These are phyloP conservation scores for Parastagonospora avenae DNA, from an alignment of 2,329 filamentous ascomycete species.

Conservation along the genomic window DNA sequence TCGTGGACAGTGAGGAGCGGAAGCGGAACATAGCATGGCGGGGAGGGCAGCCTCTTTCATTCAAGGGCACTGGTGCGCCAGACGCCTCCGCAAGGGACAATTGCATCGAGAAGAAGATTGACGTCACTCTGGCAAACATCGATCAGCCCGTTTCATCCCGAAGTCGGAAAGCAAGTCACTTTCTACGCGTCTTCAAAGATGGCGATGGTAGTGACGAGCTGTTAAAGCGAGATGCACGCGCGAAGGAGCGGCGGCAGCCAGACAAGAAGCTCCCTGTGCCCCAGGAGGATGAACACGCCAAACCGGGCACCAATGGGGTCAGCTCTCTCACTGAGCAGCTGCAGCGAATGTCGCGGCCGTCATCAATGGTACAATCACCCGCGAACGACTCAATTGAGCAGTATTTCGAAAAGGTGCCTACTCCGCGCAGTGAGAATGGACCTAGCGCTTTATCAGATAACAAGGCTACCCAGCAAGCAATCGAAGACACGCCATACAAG, in stretches of 20 bases:
- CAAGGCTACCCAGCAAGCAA: neutral
- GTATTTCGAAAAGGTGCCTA: constrained; percentile 33
- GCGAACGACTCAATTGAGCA: constrained; percentile 22
- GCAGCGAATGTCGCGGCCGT: constrained; percentile 26
- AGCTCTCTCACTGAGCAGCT: constrained; percentile 23
- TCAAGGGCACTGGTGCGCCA: constrained; percentile 43
- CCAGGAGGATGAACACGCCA: constrained; percentile 31
- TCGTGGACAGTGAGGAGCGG: constrained; percentile 48
- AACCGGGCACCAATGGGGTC: constrained; percentile 9
- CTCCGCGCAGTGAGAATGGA: constrained; percentile 12
- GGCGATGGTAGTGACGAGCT: constrained; percentile 61
- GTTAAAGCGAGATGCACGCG: constrained; percentile 55
- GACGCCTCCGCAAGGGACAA: constrained; percentile 52
- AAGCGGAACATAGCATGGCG: constrained; percentile 56
- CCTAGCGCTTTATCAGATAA: constrained; percentile 3
- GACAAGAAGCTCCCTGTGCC: constrained; percentile 33
- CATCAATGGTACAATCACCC: constrained; percentile 36
- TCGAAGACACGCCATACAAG: constrained; percentile 7
- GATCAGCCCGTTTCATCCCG: constrained; percentile 61
- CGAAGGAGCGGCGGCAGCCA: constrained; percentile 41
- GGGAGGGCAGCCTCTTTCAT: constrained; percentile 53
- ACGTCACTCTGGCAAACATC: constrained; percentile 64
- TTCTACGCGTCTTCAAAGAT: constrained; percentile 68
- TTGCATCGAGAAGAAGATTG: constrained; percentile 66
- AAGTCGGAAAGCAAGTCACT: constrained; percentile 70